Conservation (phyloP, 345 rosid genomes). For the Eucalyptus pauciflora region DNA sequence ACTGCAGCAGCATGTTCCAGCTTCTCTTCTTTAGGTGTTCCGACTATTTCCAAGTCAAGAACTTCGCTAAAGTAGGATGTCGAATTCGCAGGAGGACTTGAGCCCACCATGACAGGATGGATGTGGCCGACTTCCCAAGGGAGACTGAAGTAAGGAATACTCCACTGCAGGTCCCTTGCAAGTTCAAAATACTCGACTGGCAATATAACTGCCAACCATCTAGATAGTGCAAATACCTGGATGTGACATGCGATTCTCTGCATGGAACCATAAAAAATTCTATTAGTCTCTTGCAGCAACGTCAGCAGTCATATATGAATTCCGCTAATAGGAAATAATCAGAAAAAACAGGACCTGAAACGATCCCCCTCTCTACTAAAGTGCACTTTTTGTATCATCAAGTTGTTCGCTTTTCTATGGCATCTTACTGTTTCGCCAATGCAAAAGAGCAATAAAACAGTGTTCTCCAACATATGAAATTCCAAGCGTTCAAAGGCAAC, state of each 20-base stretch:
- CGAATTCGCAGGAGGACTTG: conserved; percentile 27
- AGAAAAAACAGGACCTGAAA: neutral
- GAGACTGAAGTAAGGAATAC: conserved; percentile 78
- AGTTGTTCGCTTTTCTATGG: neutral
- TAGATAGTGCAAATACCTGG: conserved; percentile 83
- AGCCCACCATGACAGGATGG: conserved; percentile 45
- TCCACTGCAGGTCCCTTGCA: conserved; percentile 67
- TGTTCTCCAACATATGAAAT: neutral
- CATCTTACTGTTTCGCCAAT: neutral
- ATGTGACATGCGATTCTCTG: conserved; percentile 84
- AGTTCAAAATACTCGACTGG: conserved; percentile 75
- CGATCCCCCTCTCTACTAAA: neutral
- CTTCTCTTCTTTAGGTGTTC: conserved; percentile 6
- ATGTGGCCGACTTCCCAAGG: conserved; percentile 67
- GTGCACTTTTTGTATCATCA: neutral
- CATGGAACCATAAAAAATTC: neutral
- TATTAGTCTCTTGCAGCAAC: neutral
- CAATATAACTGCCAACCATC: conserved; percentile 64
- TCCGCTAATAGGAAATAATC: neutral
- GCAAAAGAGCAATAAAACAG: neutral
- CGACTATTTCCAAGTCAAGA: conserved; percentile 1
- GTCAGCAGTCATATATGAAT: neutral
- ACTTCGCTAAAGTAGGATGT: conserved; percentile 25
- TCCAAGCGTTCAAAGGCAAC: neutral
- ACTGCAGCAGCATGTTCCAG: conserved; percentile 24